phyloP scores from a whole-genome alignment of 257 asterid genomes.

The Solanum stenotomum region DNA sequence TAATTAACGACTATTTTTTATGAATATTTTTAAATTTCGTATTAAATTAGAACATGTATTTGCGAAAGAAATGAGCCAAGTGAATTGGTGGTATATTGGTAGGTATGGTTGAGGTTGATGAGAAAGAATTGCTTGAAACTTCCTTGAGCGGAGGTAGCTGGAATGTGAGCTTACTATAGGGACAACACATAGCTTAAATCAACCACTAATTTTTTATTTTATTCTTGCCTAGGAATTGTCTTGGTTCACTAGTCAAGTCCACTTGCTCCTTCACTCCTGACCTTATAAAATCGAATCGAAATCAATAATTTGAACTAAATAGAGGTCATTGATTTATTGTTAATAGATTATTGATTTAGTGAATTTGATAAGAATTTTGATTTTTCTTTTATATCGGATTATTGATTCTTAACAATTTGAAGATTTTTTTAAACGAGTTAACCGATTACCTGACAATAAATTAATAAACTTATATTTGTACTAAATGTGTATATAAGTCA shows the following conservation, averaged over 20 bases:
- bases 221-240: neutral
- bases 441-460: no score
- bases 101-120: neutral
- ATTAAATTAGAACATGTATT: neutral
- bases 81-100: neutral
- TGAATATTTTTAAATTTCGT: neutral
- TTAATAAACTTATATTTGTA: neutral
- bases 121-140: neutral
- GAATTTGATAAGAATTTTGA: no score
- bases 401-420: neutral
- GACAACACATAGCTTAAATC: neutral
- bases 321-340: no score
- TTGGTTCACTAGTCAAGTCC: neutral
- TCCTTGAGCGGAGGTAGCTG: neutral
- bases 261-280: neutral
- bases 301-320: no score
- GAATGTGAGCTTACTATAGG: neutral
- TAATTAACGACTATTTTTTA: no score
- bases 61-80: neutral
- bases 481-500: neutral
- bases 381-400: no score
- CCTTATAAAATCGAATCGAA: neutral
- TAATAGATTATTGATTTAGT: no score
- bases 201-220: neutral
- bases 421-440: no score